These are phyloP conservation scores for Mycena rosella DNA, from an alignment of 768 basidiomycete genomes.

Conservation along the genomic window DNA sequence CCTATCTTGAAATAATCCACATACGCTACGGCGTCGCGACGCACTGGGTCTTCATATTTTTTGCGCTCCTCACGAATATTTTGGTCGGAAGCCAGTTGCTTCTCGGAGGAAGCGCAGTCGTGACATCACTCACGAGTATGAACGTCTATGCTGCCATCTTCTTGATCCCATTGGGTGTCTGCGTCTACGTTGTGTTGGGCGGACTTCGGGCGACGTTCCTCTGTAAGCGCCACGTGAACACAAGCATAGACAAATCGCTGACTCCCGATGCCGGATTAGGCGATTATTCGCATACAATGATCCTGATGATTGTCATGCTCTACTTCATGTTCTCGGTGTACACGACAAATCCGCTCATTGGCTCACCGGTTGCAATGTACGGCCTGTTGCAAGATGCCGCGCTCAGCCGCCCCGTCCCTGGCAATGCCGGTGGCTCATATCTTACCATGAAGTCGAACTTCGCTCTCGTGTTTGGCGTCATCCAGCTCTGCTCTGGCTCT, in stretches of 20 bases:
- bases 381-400: constrained; percentile 62
- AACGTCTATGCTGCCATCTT: constrained; percentile 59
- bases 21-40: constrained; percentile 60
- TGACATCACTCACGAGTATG: constrained; percentile 61
- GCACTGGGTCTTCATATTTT: constrained; percentile 66
- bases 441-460: constrained; percentile 68
- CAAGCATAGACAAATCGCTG: too few species aligned
- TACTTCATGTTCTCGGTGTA: constrained; percentile 49
- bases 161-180: constrained; percentile 59
- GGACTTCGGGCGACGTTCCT: constrained; percentile 61
- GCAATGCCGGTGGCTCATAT: constrained; percentile 66
- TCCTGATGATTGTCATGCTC: constrained; percentile 32
- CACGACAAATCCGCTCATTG: constrained; percentile 42
- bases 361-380: constrained; percentile 54
- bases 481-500: constrained; percentile 18
- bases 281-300: constrained; percentile 35
- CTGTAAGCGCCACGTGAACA: constrained; percentile 50
- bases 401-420: constrained; percentile 57
- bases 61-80: constrained; percentile 63
- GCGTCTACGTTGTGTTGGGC: constrained; percentile 57
- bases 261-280: constrained; percentile 7
- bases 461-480: constrained; percentile 54
- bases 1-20: constrained; percentile 69
- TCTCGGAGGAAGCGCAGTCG: constrained; percentile 60
- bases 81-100: constrained; percentile 65